phyloP scores from a whole-genome alignment of 2,329 filamentous ascomycete genomes.

The Colletotrichum orbiculare region DNA sequence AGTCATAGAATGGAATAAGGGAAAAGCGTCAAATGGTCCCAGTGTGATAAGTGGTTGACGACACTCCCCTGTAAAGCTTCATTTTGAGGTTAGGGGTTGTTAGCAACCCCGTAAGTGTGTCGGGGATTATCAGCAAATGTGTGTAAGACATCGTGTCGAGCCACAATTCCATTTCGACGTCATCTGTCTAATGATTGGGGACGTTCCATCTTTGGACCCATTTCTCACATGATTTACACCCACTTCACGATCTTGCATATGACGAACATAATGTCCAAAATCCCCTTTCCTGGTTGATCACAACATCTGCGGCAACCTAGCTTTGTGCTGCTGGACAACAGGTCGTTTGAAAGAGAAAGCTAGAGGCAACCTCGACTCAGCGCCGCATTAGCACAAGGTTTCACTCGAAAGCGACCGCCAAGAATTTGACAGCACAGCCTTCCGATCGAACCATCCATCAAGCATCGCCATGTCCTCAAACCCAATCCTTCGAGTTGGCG shows the following conservation, averaged over 20 bases:
- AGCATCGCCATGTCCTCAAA: constrained; percentile 9
- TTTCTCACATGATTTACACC: constrained; percentile 8
- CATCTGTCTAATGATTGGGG: constrained; percentile 20
- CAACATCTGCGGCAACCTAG: too few relatives aligned
- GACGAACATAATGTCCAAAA: constrained; percentile 1
- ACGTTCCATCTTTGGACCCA: background rate
- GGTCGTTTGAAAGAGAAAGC: too few relatives aligned
- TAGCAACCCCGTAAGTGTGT: background rate
- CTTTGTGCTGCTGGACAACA: too few relatives aligned
- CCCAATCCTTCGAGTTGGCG: constrained; percentile 47
- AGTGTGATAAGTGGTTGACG: background rate
- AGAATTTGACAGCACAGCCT: background rate
- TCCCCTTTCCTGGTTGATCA: background rate
- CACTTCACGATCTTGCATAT: background rate
- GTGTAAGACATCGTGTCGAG: background rate
- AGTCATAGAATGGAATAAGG: constrained; percentile 9
- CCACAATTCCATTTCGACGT: constrained; percentile 2
- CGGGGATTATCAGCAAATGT: constrained; percentile 17
- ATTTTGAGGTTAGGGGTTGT: background rate
- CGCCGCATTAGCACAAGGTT: too few relatives aligned
- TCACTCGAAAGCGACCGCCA: background rate
- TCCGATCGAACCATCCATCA: background rate
- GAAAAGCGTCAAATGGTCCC: background rate
- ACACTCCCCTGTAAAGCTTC: background rate
- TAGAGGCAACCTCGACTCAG: too few relatives aligned